Percentiles rank a stretch among this genome's conserved stretches.
These are phyloP conservation scores for Blastobotrys parvus DNA, from an alignment of 805 yeast genomes.

Conservation along the genomic window DNA sequence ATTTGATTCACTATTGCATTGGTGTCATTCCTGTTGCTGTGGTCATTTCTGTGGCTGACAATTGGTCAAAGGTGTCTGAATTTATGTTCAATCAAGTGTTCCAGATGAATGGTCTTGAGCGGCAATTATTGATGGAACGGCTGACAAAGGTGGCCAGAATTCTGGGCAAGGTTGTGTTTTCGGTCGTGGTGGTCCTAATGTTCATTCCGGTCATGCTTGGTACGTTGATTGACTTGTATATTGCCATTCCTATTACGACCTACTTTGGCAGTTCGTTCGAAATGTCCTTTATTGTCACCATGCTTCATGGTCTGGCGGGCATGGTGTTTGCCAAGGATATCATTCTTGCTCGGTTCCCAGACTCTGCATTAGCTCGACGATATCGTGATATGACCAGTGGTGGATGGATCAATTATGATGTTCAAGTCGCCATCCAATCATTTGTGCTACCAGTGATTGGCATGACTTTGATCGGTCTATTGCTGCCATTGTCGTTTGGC, in stretches of 20 bases:
- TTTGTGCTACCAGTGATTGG: background rate
- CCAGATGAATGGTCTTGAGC: background rate
- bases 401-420: constrained; percentile 12
- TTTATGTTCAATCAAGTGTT: background rate
- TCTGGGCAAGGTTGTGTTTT: background rate
- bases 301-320: constrained; percentile 13
- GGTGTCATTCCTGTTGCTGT: constrained; percentile 14
- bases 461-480: background rate
- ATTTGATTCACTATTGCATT: constrained; percentile 15
- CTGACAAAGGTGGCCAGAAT: background rate
- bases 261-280: background rate
- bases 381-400: constrained; percentile 11
- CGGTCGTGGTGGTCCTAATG: constrained; percentile 3
- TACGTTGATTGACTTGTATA: constrained; percentile 14
- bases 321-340: constrained; percentile 9
- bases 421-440: constrained; percentile 1
- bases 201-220: constrained; percentile 14
- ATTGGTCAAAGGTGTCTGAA: background rate
- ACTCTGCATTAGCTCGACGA: constrained; percentile 8
- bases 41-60: background rate
- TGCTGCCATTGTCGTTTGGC: constrained; percentile 4
- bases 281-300: constrained; percentile 4
- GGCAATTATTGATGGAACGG: background rate
- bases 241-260: constrained; percentile 1
- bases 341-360: constrained; percentile 7